Evolutionary conservation across 257 asterid genomes (phyloP).

Genomic region (Pogostemon cablin): DNA sequence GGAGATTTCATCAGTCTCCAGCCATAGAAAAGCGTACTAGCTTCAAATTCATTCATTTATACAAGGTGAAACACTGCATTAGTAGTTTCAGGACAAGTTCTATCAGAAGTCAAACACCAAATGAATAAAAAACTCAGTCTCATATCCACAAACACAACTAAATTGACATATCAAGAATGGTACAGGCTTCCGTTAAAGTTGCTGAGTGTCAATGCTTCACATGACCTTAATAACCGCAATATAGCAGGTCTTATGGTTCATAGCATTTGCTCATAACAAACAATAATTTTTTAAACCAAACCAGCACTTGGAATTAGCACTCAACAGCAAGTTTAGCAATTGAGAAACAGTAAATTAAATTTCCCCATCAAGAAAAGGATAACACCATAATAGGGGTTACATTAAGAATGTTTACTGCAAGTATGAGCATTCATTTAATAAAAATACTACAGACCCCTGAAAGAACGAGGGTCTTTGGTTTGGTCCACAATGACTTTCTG

Average conservation of each 20-base stretch:
- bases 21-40: conserved; percentile 2
- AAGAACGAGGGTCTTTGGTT: neutral
- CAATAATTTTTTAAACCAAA: neutral
- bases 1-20: neutral
- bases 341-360: neutral
- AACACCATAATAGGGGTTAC: too few relatives aligned
- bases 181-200: neutral
- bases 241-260: conserved; percentile 2
- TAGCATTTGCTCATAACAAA: neutral
- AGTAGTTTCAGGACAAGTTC: neutral
- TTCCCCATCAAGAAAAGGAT: neutral
- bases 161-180: neutral
- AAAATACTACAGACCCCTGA: neutral
- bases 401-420: neutral
- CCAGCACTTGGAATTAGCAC: neutral
- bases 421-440: neutral
- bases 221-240: conserved; percentile 1
- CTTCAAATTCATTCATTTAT: neutral
- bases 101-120: conserved; percentile 4
- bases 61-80: neutral
- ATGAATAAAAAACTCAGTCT: neutral
- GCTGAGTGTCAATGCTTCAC: neutral
- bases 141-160: neutral
- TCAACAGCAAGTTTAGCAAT: neutral
- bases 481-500: neutral